Evolutionary conservation across 2,329 filamentous ascomycete species (phyloP), one percentile per base, ranked within the genome.

Genomic region (Rutstroemia sp.): DNA sequence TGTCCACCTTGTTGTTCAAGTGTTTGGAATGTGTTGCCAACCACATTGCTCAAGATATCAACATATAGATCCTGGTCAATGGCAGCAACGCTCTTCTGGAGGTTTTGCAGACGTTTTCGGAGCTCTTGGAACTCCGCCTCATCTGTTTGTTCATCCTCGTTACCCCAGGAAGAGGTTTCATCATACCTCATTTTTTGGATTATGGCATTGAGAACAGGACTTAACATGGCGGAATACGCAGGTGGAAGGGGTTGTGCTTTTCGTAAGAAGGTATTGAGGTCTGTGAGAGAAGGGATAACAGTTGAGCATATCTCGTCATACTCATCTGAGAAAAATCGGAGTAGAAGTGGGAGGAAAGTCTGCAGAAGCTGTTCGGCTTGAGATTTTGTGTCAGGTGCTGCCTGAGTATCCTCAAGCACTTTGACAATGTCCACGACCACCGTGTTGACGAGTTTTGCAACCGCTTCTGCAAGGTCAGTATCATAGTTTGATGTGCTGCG

Each of bases 261-360:
- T 57, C 94, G 87, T 62, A 97, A 81, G 70, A 95, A 92, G 27
- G 90, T 91, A 59, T 99, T 81, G 49, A 97, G 81, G 67, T 99
- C 95, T 49, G 90, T 96, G 55, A 97, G 82, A 39, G 90, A 92
- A 21, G 92, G 89, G 60, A 99, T 95, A 58, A 97, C 90, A 12
- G 90, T 94, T 38, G 92, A 95, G 77, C 94, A 97, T 64, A 99
- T 87, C 74, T 99, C 94, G 71, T 99, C 94, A 71, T 95, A 99
- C 70, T 99, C 92, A 72, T 99, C 94, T 23, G 91, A 88, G 74
- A 99, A 96, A 77, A 96, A 96, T 41, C 92, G 88, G 51, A 99
- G 77, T 12, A 97, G 79, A 64, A 92, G 87, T 0, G 92, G 90
- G 27, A 96, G 77, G 70, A 97, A 97, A 42, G 83, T 81, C 68